Evolutionary conservation across 495 filamentous ascomycete species (phyloP), one percentile per base, ranked within the genome.

Genomic region (Penicillium subrubescens): DNA sequence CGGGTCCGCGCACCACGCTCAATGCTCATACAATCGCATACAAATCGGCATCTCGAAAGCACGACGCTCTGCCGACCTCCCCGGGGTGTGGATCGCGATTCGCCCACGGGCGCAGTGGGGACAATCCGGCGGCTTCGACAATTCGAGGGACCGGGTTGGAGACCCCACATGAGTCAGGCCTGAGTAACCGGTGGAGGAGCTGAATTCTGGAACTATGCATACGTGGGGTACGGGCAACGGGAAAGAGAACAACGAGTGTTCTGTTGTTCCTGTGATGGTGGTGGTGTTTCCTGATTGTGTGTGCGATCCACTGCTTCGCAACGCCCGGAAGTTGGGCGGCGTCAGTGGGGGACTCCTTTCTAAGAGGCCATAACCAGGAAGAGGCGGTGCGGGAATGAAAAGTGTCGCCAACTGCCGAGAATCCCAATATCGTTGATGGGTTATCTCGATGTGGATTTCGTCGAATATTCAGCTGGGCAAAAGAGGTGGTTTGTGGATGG

Each of bases 161-260:
- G 67, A 72, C 76, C 76, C 74, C 74, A 79, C 76, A 79, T 79
- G 70, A 77, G 67, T 78, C 67, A 78, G 71, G 57, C 53, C 73
- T 78, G 71, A 74, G 70, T 74, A 74, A 75, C 68, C 8, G 31
- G 65, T 64, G 71, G 68, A 62, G 69, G 57, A 43, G 23, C 8
- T 64, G 25, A 27, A 27, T 27, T 27, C 25, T 27, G 61, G 48
- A 59, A 34, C 46, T 60, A 52, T 67, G 68, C 52, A 57, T 64
- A 43, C 25, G 43, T 14, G 44, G 34, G 62, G 31, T 25, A 48
- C 21, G 21, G 21, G 12, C 21, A 12, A 10, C 8, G 44, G 44
- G 48, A n/a, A 52, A 52, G 21, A 4, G 21, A 4, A 51, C 23
- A 52, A 2, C 2, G n/a, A 14, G 5, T 7, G n/a, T 31, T 52